Conservation (phyloP, 2,329 filamentous ascomycete species). For the Penicillium sp. region DNA sequence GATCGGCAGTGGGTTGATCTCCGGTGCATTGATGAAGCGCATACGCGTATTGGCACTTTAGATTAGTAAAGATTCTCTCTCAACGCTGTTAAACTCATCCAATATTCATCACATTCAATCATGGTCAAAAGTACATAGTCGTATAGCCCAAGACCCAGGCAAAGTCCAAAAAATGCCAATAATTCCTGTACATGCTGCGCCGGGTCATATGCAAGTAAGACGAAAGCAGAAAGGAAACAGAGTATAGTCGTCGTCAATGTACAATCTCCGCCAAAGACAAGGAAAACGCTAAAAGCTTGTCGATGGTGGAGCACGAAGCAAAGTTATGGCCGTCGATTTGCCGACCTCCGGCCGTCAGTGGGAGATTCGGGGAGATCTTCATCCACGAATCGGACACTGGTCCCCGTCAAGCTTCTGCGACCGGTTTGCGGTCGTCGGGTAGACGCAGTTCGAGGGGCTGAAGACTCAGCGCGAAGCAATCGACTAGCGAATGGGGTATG, state of each 20-base stretch:
- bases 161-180: conserved; percentile 8
- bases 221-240: conserved; percentile 13
- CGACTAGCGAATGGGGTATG: conserved; percentile 48
- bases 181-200: conserved; percentile 27
- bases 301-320: conserved; percentile 16
- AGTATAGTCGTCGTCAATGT: conserved; percentile 23
- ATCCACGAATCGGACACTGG: conserved; percentile 45
- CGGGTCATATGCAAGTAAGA: conserved; percentile 26
- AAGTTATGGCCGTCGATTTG: conserved; percentile 34
- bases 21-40: background rate
- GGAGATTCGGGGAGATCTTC: conserved; percentile 44
- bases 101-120: conserved; percentile 24
- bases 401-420: conserved; percentile 33
- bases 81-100: background rate
- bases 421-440: conserved; percentile 29
- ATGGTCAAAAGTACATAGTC: conserved; percentile 21
- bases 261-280: conserved; percentile 11
- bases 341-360: conserved; percentile 41
- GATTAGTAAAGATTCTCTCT: background rate
- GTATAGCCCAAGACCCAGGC: conserved; percentile 19
- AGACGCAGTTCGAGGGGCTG: conserved; percentile 26
- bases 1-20: background rate
- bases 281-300: background rate
- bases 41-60: background rate
- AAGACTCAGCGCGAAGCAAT: conserved; percentile 33